phyloP scores from a whole-genome alignment of 305 asterid species.

The Petunia hybrid region DNA sequence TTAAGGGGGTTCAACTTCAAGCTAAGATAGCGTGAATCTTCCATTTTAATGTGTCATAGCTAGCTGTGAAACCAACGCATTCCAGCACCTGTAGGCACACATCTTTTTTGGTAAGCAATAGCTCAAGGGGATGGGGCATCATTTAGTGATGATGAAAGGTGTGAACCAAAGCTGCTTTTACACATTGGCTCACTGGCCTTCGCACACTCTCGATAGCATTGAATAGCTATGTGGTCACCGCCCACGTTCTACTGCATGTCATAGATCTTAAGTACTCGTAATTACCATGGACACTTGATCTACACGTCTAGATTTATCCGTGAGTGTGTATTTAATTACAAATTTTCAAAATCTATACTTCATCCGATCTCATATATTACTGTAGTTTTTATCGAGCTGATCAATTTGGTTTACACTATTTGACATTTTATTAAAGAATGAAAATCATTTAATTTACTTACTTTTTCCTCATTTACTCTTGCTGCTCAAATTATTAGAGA shows the following conservation, averaged over 20 bases:
- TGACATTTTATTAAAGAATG: too few relatives aligned
- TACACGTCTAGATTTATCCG: not conserved
- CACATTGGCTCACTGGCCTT: not conserved
- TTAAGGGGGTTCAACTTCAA: not conserved
- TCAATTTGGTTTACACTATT: too few relatives aligned
- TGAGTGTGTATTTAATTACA: not conserved
- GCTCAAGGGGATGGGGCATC: not conserved
- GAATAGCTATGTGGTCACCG: not conserved
- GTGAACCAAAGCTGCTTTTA: not conserved
- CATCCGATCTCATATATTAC: not conserved
- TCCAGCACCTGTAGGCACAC: not conserved
- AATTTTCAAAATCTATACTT: not conserved
- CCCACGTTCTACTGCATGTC: constrained; percentile 1
- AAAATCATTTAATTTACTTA: too few relatives aligned
- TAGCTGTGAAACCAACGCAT: constrained; percentile 2
- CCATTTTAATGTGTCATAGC: constrained; percentile 3
- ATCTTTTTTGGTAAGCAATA: not conserved
- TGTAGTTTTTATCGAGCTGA: too few relatives aligned
- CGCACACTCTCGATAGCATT: not conserved
- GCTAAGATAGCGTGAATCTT: not conserved
- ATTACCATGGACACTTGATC: not conserved
- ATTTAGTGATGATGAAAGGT: constrained; percentile 12
- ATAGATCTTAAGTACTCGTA: not conserved
- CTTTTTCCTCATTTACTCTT: too few relatives aligned
- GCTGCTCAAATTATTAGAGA: too few relatives aligned